Conservation (phyloP, 257 asterid genomes). For the Voacanga thouarsii region DNA sequence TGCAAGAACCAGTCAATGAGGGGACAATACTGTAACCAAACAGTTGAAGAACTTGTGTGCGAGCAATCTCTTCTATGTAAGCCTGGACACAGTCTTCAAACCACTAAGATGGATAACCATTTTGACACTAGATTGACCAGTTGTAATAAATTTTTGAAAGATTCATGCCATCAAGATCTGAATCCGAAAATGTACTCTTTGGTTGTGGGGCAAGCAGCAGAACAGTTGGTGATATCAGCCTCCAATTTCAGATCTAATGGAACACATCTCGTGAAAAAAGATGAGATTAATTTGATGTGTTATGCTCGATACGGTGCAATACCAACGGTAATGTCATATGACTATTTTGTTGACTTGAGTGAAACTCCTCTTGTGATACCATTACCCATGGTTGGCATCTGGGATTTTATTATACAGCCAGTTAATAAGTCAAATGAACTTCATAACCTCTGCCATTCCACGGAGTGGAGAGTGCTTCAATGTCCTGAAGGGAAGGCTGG, state of each 20-base stretch:
- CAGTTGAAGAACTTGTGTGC: conserved; percentile 55
- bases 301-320: conserved; percentile 55
- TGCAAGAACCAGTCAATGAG: conserved; percentile 50
- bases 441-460: conserved; percentile 36
- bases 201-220: conserved; percentile 53
- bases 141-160: conserved; percentile 50
- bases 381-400: conserved; percentile 67
- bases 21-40: conserved; percentile 80
- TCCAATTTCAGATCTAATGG: conserved; percentile 39
- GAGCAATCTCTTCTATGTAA: not conserved
- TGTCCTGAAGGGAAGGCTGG: conserved; percentile 78
- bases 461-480: conserved; percentile 55
- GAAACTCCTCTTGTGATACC: conserved; percentile 51
- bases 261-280: conserved; percentile 23
- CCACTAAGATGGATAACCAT: conserved; percentile 34
- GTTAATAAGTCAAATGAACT: conserved; percentile 37
- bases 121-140: conserved; percentile 13
- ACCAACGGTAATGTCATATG: conserved; percentile 48
- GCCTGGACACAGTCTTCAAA: conserved; percentile 15
- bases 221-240: conserved; percentile 49
- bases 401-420: conserved; percentile 62
- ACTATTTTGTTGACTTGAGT: conserved; percentile 59
- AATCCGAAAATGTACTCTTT: conserved; percentile 39
- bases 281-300: conserved; percentile 40
- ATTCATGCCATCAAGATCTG: conserved; percentile 44